Percentiles rank a stretch among this genome's conserved stretches.
Evolutionary conservation across 768 basidiomycete genomes (phyloP).

Genomic region (Tricholoma matsutake): DNA sequence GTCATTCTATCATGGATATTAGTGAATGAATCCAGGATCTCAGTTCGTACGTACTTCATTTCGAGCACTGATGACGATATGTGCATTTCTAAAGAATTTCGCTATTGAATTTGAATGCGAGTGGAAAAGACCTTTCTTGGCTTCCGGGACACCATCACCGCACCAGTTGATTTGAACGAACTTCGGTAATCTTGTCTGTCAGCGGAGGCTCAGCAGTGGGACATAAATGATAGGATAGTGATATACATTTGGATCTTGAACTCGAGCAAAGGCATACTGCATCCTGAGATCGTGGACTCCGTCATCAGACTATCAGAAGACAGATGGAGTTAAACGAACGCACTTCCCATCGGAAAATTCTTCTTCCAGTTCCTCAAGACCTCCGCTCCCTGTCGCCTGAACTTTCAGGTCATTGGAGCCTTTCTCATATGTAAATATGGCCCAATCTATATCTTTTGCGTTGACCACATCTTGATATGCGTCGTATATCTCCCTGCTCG

Average conservation of each 20-base stretch:
- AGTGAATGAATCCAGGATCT: background rate
- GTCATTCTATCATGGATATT: constrained; percentile 54
- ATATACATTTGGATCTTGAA: constrained; percentile 80
- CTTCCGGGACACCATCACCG: constrained; percentile 92
- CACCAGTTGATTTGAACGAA: constrained; percentile 98
- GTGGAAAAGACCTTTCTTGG: constrained; percentile 90
- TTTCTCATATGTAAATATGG: constrained; percentile 75
- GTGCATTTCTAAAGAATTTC: constrained; percentile 76
- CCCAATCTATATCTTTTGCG: constrained; percentile 69
- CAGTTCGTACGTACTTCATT: constrained; percentile 60
- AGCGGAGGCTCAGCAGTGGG: background rate
- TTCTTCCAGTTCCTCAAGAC: constrained; percentile 87
- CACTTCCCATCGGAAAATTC: constrained; percentile 94
- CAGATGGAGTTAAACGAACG: constrained; percentile 20
- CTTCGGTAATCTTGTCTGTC: constrained; percentile 78
- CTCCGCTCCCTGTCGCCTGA: constrained; percentile 81
- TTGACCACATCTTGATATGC: constrained; percentile 77
- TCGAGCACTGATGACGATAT: constrained; percentile 83
- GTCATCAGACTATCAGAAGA: constrained; percentile 14
- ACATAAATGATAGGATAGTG: background rate
- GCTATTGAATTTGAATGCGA: constrained; percentile 81
- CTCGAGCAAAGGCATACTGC: constrained; percentile 88
- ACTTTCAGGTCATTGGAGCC: constrained; percentile 86
- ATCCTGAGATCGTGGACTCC: constrained; percentile 49
- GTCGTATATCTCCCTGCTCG: constrained; percentile 64